These are phyloP conservation scores for Strobilomyces confusus DNA, from an alignment of 768 basidiomycete species.

Conservation along the genomic window DNA sequence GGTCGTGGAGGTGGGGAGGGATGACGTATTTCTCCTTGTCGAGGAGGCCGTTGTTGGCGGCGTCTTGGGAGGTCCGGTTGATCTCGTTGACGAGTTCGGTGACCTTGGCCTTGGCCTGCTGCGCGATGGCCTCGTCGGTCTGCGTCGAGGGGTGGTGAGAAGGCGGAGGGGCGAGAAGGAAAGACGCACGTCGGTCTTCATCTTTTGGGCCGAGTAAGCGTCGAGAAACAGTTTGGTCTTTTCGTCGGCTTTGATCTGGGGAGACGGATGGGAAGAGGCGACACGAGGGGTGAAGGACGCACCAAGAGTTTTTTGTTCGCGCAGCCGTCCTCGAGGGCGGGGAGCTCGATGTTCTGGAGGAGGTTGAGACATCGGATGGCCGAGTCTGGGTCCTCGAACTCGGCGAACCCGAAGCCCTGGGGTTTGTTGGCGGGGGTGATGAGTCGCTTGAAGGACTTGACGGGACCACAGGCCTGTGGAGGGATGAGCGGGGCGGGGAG, in stretches of 20 bases:
- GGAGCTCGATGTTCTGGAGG: slow-evolving; percentile 60
- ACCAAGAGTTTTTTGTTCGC: slow-evolving; percentile 69
- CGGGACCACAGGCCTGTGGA: slow-evolving; percentile 86
- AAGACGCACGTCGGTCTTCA: slow-evolving; percentile 70
- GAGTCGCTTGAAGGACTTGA: slow-evolving; percentile 88
- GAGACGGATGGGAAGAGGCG: slow-evolving; percentile 35
- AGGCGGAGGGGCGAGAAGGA: neutral
- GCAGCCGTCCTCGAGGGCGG: slow-evolving; percentile 56
- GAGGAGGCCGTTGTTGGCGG: slow-evolving; percentile 66
- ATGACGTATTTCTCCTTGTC: slow-evolving; percentile 88
- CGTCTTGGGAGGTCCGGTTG: slow-evolving; percentile 67
- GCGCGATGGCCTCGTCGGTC: slow-evolving; percentile 65
- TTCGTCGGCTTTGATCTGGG: slow-evolving; percentile 91
- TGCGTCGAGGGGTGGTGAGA: slow-evolving; percentile 27
- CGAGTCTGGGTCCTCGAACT: slow-evolving; percentile 90
- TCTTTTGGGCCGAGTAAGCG: slow-evolving; percentile 74
- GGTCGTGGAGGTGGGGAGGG: slow-evolving; percentile 93
- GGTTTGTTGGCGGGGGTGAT: slow-evolving; percentile 92
- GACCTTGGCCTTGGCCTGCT: slow-evolving; percentile 62
- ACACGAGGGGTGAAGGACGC: slow-evolving; percentile 39
- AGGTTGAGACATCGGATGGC: slow-evolving; percentile 73
- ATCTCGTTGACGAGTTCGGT: slow-evolving; percentile 67
- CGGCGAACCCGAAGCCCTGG: slow-evolving; percentile 96
- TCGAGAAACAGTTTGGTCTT: slow-evolving; percentile 88
- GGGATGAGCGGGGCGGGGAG: neutral